Percentiles rank a stretch among this genome's conserved stretches.
Evolutionary conservation across 495 filamentous ascomycete species (phyloP).

Genomic region (Amorphotheca resinae): DNA sequence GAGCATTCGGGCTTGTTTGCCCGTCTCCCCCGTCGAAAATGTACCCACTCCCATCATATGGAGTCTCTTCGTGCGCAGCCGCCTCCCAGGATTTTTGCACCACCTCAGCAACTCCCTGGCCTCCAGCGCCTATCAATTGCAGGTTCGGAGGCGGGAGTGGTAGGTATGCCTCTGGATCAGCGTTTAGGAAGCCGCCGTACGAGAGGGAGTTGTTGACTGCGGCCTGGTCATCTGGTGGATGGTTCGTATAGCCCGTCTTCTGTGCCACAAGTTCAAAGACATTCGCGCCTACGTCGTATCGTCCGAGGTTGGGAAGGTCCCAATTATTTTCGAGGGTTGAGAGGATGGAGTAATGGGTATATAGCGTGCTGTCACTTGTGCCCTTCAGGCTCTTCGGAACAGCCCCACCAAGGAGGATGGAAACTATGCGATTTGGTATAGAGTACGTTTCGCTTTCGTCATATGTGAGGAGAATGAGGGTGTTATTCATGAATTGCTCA

Average conservation of each 20-base stretch:
- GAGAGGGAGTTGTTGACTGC: slow-evolving; percentile 52
- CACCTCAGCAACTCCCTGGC: slow-evolving; percentile 22
- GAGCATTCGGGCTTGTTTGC: slow-evolving; percentile 6
- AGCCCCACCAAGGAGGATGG: slow-evolving; percentile 50
- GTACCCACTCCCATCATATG: slow-evolving; percentile 36
- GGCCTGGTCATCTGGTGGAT: slow-evolving; percentile 40
- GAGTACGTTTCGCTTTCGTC: slow-evolving; percentile 50
- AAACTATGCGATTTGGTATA: slow-evolving; percentile 45
- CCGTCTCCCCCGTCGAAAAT: slow-evolving; percentile 28
- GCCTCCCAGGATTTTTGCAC: slow-evolving; percentile 24
- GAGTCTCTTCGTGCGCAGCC: slow-evolving; percentile 20
- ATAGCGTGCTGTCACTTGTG: slow-evolving; percentile 52
- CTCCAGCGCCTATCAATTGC: slow-evolving; percentile 31
- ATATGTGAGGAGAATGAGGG: slow-evolving; percentile 55
- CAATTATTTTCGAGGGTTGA: slow-evolving; percentile 55
- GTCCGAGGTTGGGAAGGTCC: slow-evolving; percentile 51
- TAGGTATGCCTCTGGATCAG: slow-evolving; percentile 22
- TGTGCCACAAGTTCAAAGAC: slow-evolving; percentile 49
- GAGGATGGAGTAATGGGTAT: slow-evolving; percentile 59
- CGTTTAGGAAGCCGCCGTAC: slow-evolving; percentile 43
- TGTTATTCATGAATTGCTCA: slow-evolving; percentile 46
- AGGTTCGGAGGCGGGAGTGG: slow-evolving; percentile 33
- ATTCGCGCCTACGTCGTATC: slow-evolving; percentile 63
- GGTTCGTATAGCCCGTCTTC: slow-evolving; percentile 44
- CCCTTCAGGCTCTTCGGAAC: slow-evolving; percentile 43